Conservation (phyloP, 2,329 filamentous ascomycete genomes). For the Alternaria postmessia region DNA sequence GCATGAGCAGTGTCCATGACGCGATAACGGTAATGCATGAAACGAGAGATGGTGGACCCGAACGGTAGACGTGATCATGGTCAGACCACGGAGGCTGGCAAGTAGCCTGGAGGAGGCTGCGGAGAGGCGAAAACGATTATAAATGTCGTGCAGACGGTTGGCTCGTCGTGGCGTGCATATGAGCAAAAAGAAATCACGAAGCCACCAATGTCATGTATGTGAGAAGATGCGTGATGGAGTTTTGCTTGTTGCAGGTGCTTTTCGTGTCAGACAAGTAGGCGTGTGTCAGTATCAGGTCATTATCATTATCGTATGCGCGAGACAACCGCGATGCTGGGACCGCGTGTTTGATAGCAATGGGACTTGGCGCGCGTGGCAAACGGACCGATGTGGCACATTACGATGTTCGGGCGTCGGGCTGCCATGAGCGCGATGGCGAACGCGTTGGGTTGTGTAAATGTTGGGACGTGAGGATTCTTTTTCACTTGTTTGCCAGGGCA, state of each 20-base stretch:
- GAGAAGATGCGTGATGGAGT: background rate
- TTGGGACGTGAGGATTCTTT: background rate
- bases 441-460: background rate
- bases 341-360: background rate
- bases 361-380: background rate
- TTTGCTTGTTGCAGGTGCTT: conserved; percentile 8
- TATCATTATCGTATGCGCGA: background rate
- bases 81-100: conserved; percentile 11
- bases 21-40: conserved; percentile 43
- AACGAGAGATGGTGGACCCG: conserved; percentile 27
- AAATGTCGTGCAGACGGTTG: background rate
- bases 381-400: background rate
- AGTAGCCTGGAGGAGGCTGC: background rate
- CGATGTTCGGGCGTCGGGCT: conserved; percentile 3
- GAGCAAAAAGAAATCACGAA: conserved; percentile 4
- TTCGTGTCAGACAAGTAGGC: conserved; percentile 10
- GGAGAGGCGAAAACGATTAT: background rate
- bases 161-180: background rate
- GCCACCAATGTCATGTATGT: background rate
- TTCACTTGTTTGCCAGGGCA: background rate
- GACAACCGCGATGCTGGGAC: conserved; percentile 1
- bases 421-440: conserved; percentile 2
- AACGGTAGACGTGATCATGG: conserved; percentile 17
- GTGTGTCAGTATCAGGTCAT: conserved; percentile 5
- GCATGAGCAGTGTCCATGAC: conserved; percentile 26